These are phyloP conservation scores for Fusarium tuaranense DNA, from an alignment of 2,329 filamentous ascomycete species.

Conservation along the genomic window DNA sequence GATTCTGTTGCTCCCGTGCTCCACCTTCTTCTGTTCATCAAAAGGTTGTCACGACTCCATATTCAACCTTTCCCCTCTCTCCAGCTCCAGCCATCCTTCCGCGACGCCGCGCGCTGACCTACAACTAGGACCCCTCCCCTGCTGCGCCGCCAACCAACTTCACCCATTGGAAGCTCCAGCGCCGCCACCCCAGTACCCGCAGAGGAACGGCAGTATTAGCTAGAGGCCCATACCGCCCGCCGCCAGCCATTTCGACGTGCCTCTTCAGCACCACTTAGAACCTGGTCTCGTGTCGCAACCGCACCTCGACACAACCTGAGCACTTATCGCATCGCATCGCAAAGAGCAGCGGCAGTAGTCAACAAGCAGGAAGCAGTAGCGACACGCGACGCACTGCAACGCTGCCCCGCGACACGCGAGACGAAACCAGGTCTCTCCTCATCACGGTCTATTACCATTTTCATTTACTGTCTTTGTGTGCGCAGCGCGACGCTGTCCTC, in stretches of 20 bases:
- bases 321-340: conserved; percentile 35
- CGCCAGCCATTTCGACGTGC: conserved; percentile 29
- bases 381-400: conserved; percentile 35
- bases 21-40: conserved; percentile 32
- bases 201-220: conserved; percentile 41
- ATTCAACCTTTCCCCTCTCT: conserved; percentile 30
- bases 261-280: conserved; percentile 40
- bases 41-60: conserved; percentile 26
- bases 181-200: conserved; percentile 25
- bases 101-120: conserved; percentile 27
- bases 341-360: conserved; percentile 31
- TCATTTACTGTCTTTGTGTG: conserved; percentile 5
- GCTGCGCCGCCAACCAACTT: conserved; percentile 37
- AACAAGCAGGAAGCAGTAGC: conserved; percentile 29
- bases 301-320: conserved; percentile 41
- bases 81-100: conserved; percentile 18
- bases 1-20: conserved; percentile 19
- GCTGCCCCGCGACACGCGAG: conserved; percentile 37
- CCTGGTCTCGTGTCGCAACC: conserved; percentile 46
- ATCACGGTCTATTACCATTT: conserved; percentile 12
- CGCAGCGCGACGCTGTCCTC: conserved; percentile 40
- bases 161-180: conserved; percentile 32
- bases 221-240: conserved; percentile 38
- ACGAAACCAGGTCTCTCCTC: conserved; percentile 22
- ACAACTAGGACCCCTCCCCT: conserved; percentile 33